Percentiles rank a stretch among this genome's conserved stretches.
These are phyloP conservation scores for Cucumis cinereus DNA, from an alignment of 306 rosid genomes.

Conservation along the genomic window DNA sequence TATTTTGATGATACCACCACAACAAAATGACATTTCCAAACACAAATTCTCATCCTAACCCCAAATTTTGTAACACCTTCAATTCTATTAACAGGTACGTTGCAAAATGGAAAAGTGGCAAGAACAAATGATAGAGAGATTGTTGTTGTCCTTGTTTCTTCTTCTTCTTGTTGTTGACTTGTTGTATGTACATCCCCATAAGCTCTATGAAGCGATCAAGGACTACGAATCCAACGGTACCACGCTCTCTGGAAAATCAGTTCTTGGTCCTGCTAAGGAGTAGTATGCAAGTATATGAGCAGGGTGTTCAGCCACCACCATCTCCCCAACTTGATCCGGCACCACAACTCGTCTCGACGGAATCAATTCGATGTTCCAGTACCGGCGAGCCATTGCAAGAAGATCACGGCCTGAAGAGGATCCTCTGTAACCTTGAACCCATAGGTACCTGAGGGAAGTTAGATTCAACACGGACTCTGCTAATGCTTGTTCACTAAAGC, in stretches of 20 bases:
- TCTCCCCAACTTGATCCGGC: slow-evolving; percentile 10
- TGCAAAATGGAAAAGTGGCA: slow-evolving; percentile 1
- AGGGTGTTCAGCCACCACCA: slow-evolving; percentile 36
- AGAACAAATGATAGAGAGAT: neutral
- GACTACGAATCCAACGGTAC: slow-evolving; percentile 41
- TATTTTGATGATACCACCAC: neutral
- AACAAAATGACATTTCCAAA: slow-evolving; percentile 11
- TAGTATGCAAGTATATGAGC: slow-evolving; percentile 93
- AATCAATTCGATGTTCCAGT: slow-evolving; percentile 82
- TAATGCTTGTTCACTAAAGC: slow-evolving; percentile 76
- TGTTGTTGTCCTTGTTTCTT: neutral
- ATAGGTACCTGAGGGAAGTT: slow-evolving; percentile 62
- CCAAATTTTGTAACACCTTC: slow-evolving; percentile 8
- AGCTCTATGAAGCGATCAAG: slow-evolving; percentile 20
- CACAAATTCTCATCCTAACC: slow-evolving; percentile 13
- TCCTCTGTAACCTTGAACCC: slow-evolving; percentile 89
- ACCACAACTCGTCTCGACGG: slow-evolving; percentile 40
- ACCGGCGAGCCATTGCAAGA: slow-evolving; percentile 69
- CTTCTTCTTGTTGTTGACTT: neutral
- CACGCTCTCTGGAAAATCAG: slow-evolving; percentile 67
- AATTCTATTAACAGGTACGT: slow-evolving; percentile 33
- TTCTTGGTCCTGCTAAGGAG: slow-evolving; percentile 93
- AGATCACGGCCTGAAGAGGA: slow-evolving; percentile 58
- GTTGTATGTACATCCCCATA: slow-evolving; percentile 26
- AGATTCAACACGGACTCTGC: slow-evolving; percentile 56